Base-by-base conservation (phyloP, 1,284 basidiomycete species). In the Pseudozyma sp. region DNA sequence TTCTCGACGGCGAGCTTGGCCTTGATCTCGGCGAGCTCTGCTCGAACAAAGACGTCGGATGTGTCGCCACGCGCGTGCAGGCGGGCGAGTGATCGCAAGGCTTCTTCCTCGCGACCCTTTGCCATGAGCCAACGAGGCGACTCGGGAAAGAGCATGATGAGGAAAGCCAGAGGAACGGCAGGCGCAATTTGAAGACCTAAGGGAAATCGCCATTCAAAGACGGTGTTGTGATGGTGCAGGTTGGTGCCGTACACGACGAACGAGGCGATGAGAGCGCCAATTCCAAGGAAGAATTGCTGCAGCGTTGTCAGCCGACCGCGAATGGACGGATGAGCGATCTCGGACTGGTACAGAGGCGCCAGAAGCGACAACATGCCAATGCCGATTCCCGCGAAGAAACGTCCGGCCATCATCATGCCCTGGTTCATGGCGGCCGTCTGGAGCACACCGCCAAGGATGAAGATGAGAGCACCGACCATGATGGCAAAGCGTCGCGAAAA, bases 271-370 rank as follows among this genome's bases (percentile, higher is more conserved):
- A 86, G 79, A 3, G 85, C 85, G 29, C 87, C 87, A 48, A 87
- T 86, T 42, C 87, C 87, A 30, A 88, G 80, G 84, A 87, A 87
- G 76, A 88, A 87, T 77, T 90, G 89, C 83, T 90, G 89, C 29
- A 90, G 85, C 2, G 89, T 89, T 2, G 88, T 89, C 42, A 90
- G 85, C 34, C 88, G 85, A 17, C 89, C 90, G 31, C 90, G 87
- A 54, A 89, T 89, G 75, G 88, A 88, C 0, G 89, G 89, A 67
- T 89, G 89, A 2, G 89, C 88, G 58, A 90, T 90, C 83, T 90
- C 89, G 13, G 84, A 84, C 67, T 87, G 85, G 80, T 90, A 91
- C 5, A 90, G 81, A 13, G 89, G 89, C 1, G 88, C 88, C 24
- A 90, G 84, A 76, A 89, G 87, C 0, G 88, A 86, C 54, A 89